These are phyloP conservation scores for Plasmodium vivax DNA, from an alignment of 169 alveolate genomes.

Conservation along the genomic window DNA sequence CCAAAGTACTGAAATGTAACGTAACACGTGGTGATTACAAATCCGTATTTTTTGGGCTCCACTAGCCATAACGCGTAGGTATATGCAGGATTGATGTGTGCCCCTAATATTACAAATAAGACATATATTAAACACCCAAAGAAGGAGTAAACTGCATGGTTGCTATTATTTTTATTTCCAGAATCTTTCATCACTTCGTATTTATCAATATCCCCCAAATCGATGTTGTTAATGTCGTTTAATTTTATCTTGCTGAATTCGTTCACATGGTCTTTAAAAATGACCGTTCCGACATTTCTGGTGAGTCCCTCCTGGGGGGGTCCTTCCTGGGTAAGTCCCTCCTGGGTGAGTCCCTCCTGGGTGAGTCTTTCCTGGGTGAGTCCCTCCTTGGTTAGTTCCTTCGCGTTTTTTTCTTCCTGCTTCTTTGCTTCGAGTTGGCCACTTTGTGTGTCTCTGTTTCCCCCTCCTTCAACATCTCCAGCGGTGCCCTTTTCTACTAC, in stretches of 20 bases:
- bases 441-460: neutral
- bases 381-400: neutral
- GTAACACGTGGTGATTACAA: slow-evolving; percentile 40
- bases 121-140: slow-evolving; percentile 69
- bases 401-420: neutral
- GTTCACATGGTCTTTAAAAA: slow-evolving; percentile 45
- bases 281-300: slow-evolving; percentile 22
- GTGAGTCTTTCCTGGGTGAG: neutral
- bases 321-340: neutral
- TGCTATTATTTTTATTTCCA: slow-evolving; percentile 16
- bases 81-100: slow-evolving; percentile 68
- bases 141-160: slow-evolving; percentile 64
- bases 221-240: slow-evolving; percentile 51
- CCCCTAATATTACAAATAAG: slow-evolving; percentile 50
- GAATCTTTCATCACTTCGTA: slow-evolving; percentile 40
- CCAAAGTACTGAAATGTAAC: slow-evolving; percentile 65
- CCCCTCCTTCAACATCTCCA: neutral
- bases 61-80: slow-evolving; percentile 63
- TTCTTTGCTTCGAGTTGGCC: neutral
- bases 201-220: slow-evolving; percentile 24
- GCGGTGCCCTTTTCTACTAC: neutral
- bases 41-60: slow-evolving; percentile 71
- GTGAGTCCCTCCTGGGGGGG: neutral
- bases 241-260: slow-evolving; percentile 64
- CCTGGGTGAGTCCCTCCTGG: neutral